A percentile compares a stretch with the other conserved stretches of the same genome.
These are phyloP conservation scores for Colletotrichum sansevieriae DNA, from an alignment of 2,329 filamentous ascomycete species.

Conservation along the genomic window DNA sequence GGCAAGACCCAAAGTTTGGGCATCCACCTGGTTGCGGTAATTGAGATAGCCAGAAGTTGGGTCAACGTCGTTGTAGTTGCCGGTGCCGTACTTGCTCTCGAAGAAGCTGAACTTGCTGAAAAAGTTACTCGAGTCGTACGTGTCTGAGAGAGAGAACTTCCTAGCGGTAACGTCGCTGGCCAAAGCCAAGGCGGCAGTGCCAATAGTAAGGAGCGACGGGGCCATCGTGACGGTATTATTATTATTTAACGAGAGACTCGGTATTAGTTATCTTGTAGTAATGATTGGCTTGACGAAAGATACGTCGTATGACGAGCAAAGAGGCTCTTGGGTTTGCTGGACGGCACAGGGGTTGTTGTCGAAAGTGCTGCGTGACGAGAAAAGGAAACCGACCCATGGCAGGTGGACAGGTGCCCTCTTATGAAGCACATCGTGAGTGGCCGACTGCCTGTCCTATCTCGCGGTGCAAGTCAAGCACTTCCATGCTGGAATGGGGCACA, in stretches of 20 bases:
- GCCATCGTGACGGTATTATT: slow-evolving; percentile 52
- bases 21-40: slow-evolving; percentile 58
- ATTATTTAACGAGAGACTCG: slow-evolving; percentile 47
- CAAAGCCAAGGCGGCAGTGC: slow-evolving; percentile 54
- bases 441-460: neutral
- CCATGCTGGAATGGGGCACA: slow-evolving; percentile 6
- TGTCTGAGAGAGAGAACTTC: slow-evolving; percentile 55
- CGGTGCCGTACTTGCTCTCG: slow-evolving; percentile 43
- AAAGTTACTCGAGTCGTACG: slow-evolving; percentile 59
- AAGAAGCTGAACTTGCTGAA: slow-evolving; percentile 62
- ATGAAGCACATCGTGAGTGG: slow-evolving; percentile 25
- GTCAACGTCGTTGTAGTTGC: slow-evolving; percentile 56
- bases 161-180: slow-evolving; percentile 50
- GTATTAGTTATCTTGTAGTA: slow-evolving; percentile 33
- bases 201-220: slow-evolving; percentile 56
- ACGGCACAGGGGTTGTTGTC: slow-evolving; percentile 32
- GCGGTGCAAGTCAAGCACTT: slow-evolving; percentile 7
- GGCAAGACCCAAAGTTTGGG: slow-evolving; percentile 53
- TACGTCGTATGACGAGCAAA: slow-evolving; percentile 59
- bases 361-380: slow-evolving; percentile 26
- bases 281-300: slow-evolving; percentile 59
- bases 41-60: slow-evolving; percentile 75
- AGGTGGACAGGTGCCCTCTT: slow-evolving; percentile 21
- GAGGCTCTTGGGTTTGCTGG: slow-evolving; percentile 45
- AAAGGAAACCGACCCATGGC: neutral